Conservation (phyloP, 2,329 filamentous ascomycete species). For the Cladophialophora bantiana region DNA sequence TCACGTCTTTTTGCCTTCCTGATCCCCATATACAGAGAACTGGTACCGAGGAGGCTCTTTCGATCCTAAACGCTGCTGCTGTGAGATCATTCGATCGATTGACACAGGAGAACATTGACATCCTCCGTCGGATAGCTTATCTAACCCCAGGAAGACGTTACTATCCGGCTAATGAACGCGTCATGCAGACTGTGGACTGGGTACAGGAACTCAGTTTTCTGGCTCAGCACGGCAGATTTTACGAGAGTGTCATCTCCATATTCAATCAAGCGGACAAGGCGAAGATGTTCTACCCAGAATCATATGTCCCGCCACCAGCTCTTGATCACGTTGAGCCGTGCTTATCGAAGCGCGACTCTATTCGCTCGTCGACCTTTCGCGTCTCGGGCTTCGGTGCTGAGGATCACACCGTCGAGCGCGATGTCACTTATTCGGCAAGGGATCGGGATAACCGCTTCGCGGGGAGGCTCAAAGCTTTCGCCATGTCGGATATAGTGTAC, state of each 20-base stretch:
- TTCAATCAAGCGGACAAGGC: constrained; percentile 45
- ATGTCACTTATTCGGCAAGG: constrained; percentile 46
- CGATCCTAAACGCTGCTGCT: constrained; percentile 38
- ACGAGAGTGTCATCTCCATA: constrained; percentile 46
- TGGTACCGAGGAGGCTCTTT: constrained; percentile 44
- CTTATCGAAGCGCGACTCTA: constrained; percentile 42
- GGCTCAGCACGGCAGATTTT: constrained; percentile 57
- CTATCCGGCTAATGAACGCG: constrained; percentile 31
- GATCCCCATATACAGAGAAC: constrained; percentile 46
- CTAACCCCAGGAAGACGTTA: constrained; percentile 7
- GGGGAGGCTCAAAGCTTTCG: constrained; percentile 18
- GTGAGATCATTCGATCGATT: constrained; percentile 12
- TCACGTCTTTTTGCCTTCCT: constrained; percentile 47
- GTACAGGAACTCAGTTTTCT: constrained; percentile 47
- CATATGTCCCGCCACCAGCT: constrained; percentile 14
- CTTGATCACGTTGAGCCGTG: constrained; percentile 28
- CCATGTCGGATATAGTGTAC: constrained; percentile 35
- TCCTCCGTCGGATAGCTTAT: not conserved
- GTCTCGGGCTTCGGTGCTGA: constrained; percentile 50
- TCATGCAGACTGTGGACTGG: constrained; percentile 61
- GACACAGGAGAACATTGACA: not conserved
- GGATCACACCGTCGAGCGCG: constrained; percentile 43
- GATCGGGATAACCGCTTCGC: constrained; percentile 38
- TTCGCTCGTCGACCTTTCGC: constrained; percentile 46
- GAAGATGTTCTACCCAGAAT: constrained; percentile 2